A percentile compares a stretch with the other conserved stretches of the same genome.
Conservation (phyloP, 2,329 filamentous ascomycete species). For the Nemania sp. region DNA sequence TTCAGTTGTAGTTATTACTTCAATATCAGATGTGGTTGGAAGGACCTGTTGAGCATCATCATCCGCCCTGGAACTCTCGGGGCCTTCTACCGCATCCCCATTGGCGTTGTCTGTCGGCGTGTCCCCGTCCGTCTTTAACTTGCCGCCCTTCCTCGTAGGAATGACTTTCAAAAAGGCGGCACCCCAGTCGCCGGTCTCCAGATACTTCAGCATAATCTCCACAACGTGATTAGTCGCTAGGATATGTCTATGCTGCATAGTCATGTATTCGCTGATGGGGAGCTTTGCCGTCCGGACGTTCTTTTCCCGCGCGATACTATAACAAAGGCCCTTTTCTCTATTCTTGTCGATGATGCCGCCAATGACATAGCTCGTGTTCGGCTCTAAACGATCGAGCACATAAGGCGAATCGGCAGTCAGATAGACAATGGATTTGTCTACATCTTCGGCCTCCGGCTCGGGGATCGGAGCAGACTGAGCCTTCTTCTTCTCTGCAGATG, state of each 20-base stretch:
- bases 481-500: slow-evolving; percentile 40
- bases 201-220: slow-evolving; percentile 94
- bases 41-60: slow-evolving; percentile 7
- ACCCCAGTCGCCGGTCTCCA: slow-evolving; percentile 90
- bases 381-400: slow-evolving; percentile 79
- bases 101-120: slow-evolving; percentile 3
- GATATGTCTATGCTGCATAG: slow-evolving; percentile 84
- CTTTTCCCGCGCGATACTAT: slow-evolving; percentile 73
- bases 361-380: slow-evolving; percentile 88
- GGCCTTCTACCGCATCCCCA: not conserved
- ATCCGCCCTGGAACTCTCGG: not conserved
- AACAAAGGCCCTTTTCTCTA: slow-evolving; percentile 91
- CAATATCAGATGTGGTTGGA: not conserved
- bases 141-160: slow-evolving; percentile 85
- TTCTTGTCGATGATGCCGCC: slow-evolving; percentile 96
- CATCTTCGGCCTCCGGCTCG: slow-evolving; percentile 37
- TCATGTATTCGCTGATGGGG: slow-evolving; percentile 93
- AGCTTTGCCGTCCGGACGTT: slow-evolving; percentile 87
- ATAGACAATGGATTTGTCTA: slow-evolving; percentile 68
- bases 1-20: slow-evolving; percentile 1
- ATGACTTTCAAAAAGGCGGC: slow-evolving; percentile 86
- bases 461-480: slow-evolving; percentile 28
- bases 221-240: slow-evolving; percentile 94
- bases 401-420: slow-evolving; percentile 89
- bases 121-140: slow-evolving; percentile 54